Evolutionary conservation across 1,284 basidiomycete genomes (phyloP).

Genomic region (Sphaerobolus stellatus): DNA sequence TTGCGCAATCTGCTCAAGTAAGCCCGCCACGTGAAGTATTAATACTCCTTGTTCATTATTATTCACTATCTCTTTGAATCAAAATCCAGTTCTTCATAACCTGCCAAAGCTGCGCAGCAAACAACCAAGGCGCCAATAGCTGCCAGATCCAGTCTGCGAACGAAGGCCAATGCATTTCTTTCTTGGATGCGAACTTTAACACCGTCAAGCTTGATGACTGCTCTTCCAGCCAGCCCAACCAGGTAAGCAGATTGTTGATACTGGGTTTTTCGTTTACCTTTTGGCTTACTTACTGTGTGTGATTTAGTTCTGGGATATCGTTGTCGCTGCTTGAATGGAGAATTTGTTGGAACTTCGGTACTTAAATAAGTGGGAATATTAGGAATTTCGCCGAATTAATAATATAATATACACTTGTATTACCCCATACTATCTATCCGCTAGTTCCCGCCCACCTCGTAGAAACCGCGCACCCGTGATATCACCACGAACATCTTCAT

Average conservation of each 20-base stretch:
- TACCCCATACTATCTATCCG: too few relatives aligned
- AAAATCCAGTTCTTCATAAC: not conserved
- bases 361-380: too few relatives aligned
- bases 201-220: conserved; percentile 2
- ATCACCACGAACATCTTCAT: too few relatives aligned
- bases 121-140: not conserved
- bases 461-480: too few relatives aligned
- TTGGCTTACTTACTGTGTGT: not conserved
- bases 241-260: not conserved
- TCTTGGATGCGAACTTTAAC: not conserved
- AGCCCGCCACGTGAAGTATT: not conserved
- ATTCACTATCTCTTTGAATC: too few relatives aligned
- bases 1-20: not conserved
- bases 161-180: not conserved
- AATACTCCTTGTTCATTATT: not conserved
- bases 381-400: too few relatives aligned
- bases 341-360: too few relatives aligned
- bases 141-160: conserved; percentile 1
- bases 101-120: not conserved
- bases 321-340: too few relatives aligned
- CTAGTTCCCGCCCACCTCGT: too few relatives aligned
- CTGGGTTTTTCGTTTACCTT: not conserved
- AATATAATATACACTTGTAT: too few relatives aligned
- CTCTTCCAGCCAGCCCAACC: not conserved
- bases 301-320: not conserved